Evolutionary conservation across 148 eudicot species (phyloP).

Genomic region (Persicaria tinctoria): DNA sequence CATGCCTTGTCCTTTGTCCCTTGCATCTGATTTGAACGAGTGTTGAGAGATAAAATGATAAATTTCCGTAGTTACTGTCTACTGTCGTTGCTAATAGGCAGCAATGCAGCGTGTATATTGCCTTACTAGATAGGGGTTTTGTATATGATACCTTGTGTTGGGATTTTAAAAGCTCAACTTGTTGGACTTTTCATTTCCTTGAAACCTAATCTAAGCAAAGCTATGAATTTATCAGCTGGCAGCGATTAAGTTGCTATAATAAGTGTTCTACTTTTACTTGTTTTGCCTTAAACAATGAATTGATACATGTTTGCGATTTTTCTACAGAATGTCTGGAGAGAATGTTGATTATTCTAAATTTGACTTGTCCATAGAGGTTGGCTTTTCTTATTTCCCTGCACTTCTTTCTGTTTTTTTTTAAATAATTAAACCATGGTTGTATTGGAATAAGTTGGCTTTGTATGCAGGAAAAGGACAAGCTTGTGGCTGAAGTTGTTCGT

Average conservation of each 20-base stretch:
- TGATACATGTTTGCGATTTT: not conserved
- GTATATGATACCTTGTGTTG: not conserved
- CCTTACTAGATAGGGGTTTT: not conserved
- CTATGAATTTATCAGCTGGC: too few species aligned
- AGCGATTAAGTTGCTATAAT: not conserved
- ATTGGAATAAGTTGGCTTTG: not conserved
- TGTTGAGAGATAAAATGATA: not conserved
- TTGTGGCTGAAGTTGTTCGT: constrained; percentile 78
- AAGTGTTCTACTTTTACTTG: not conserved
- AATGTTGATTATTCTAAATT: constrained; percentile 53
- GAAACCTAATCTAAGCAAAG: not conserved
- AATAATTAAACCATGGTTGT: too few species aligned
- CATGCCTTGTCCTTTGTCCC: not conserved
- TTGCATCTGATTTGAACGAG: not conserved
- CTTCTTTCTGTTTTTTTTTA: not conserved
- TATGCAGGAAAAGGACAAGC: constrained; percentile 70
- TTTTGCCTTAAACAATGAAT: not conserved
- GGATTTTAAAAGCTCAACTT: not conserved
- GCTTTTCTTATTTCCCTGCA: not conserved
- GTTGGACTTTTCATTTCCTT: not conserved
- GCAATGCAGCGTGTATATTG: not conserved
- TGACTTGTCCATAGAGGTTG: constrained; percentile 66
- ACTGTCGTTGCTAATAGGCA: not conserved
- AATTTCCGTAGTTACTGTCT: too few species aligned
- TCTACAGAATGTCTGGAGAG: constrained; percentile 40